These are phyloP conservation scores for Alternaria sp. DNA, from an alignment of 2,329 filamentous ascomycete genomes.

Conservation along the genomic window DNA sequence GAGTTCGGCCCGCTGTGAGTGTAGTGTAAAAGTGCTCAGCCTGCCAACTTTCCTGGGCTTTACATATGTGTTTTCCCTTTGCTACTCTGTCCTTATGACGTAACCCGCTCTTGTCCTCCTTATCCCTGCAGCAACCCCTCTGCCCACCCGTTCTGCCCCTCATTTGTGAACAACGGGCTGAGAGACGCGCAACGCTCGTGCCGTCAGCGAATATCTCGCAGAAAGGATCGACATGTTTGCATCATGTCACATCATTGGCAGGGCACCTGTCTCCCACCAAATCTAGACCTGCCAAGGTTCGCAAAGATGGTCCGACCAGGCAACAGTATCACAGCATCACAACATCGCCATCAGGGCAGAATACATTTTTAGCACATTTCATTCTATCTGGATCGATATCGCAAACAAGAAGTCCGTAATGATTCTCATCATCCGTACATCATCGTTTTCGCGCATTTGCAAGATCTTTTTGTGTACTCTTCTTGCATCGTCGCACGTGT, in stretches of 20 bases:
- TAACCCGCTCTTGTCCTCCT: background rate
- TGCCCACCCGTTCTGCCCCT: conserved; percentile 6
- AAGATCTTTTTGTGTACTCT: background rate
- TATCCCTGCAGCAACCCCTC: background rate
- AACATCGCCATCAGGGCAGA: background rate
- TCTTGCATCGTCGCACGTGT: background rate
- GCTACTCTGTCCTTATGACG: conserved; percentile 9
- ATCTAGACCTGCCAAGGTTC: too few relatives aligned
- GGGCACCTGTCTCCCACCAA: background rate
- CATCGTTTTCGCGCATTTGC: conserved; percentile 22
- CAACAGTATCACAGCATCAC: background rate
- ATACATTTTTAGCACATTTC: conserved; percentile 23
- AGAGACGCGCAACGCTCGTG: conserved; percentile 5
- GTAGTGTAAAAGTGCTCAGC: background rate
- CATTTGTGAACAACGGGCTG: background rate
- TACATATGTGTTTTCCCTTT: background rate
- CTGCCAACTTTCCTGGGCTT: background rate
- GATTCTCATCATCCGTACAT: conserved; percentile 26
- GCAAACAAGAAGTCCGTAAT: conserved; percentile 32
- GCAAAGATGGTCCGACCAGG: too few relatives aligned
- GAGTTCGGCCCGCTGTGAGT: background rate
- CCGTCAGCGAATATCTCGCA: background rate
- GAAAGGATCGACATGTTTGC: conserved; percentile 6
- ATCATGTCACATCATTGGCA: conserved; percentile 22
- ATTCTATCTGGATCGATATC: conserved; percentile 43